phyloP scores from a whole-genome alignment of 352 stramenopile species.

The Phytophthora europaea region DNA sequence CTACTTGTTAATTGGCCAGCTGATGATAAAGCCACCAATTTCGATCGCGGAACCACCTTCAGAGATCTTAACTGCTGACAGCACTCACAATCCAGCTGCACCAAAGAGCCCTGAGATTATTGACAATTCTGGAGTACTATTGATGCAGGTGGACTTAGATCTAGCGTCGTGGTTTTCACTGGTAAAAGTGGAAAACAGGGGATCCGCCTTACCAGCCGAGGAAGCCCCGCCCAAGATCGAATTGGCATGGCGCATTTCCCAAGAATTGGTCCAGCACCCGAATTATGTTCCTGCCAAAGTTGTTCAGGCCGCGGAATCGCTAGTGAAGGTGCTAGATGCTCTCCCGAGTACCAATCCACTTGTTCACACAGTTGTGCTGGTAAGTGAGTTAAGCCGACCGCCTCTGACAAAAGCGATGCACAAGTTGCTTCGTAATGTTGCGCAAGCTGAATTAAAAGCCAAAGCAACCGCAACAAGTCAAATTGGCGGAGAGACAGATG shows the following conservation, averaged over 20 bases:
- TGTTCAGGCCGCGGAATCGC: conserved; percentile 23
- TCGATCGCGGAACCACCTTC: background rate
- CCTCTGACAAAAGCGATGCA: conserved; percentile 59
- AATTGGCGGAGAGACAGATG: conserved; percentile 5
- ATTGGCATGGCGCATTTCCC: conserved; percentile 51
- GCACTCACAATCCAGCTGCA: background rate
- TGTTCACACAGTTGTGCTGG: conserved; percentile 49
- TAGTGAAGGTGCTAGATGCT: conserved; percentile 39
- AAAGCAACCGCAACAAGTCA: background rate
- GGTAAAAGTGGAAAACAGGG: conserved; percentile 20
- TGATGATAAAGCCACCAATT: conserved; percentile 13
- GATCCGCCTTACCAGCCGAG: background rate
- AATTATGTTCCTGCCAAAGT: conserved; percentile 58
- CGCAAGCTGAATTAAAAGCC: conserved; percentile 18
- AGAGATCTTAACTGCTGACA: background rate
- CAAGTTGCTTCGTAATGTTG: conserved; percentile 41
- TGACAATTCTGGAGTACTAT: conserved; percentile 37
- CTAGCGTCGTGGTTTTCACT: conserved; percentile 77
- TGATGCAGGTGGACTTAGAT: conserved; percentile 79
- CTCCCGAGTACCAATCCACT: background rate
- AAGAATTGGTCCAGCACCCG: conserved; percentile 53
- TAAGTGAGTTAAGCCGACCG: conserved; percentile 61
- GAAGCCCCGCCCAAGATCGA: conserved; percentile 3
- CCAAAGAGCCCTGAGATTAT: background rate
- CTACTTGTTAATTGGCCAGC: conserved; percentile 34